Evolutionary conservation across 805 yeast genomes (phyloP), one percentile per base, ranked within the genome.

Genomic region (Candida stauntonica): DNA sequence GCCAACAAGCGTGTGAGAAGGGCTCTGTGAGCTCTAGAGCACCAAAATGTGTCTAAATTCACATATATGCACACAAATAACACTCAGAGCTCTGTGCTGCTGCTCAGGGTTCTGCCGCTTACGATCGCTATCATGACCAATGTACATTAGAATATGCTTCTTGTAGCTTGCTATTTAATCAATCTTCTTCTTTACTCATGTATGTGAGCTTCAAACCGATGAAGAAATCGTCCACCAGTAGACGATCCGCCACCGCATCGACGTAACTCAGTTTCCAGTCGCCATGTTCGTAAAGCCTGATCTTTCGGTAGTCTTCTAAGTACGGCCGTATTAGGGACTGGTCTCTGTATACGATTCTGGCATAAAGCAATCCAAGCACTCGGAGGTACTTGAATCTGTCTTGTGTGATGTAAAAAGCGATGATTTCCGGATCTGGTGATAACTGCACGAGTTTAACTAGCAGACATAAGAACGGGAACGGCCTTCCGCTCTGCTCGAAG

Each of bases 151-250:
- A n/a, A n/a, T 15, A 18, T 26, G 26, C 16, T n/a, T 32, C 15
- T 24, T 12, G 24, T 11, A 21, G 9, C 24, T 21, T 11, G 11
- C 7, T 11, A 21, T 8, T 11, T 8, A 21, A 5, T 35, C 17
- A 41, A 4, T 60, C 29, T 54, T 69, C 26, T 7, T 17, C 14
- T 57, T 45, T 55, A 17, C 44, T 56, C 57, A 45, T 49, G 37
- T 47, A 86, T 46, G 96, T 95, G 33, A 91, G 55, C 3, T 85
- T 76, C 36, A 88, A 63, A 33, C 86, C 96, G 48, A 84, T 73
- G 16, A 83, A 81, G 42, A 86, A 69, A 27, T 73, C 75, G 26
- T 72, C 66, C 2, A 54, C 64, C 18, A 82, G 57, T 33, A 91
- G 55, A 29, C 63, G 61, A 50, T 91, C 96, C 0, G 78, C 72